Percentiles rank a stretch among this genome's conserved stretches.
Conservation (phyloP, 2,329 filamentous ascomycete species). For the Tolypocladium paradoxum region DNA sequence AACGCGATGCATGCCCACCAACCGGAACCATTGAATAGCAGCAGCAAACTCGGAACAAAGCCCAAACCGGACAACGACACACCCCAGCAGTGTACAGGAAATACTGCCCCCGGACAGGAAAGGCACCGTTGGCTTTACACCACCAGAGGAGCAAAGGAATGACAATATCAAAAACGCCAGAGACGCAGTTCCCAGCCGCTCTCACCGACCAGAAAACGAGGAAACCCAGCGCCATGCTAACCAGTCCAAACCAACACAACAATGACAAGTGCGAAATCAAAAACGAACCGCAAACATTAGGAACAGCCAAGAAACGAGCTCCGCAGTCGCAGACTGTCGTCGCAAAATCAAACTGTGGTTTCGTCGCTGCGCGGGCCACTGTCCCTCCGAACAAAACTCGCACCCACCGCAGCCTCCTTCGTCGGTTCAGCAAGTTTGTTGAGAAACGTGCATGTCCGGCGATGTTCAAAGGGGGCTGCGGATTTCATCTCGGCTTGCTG, state of each 20-base stretch:
- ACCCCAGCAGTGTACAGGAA: background rate
- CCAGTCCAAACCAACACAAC: conserved; percentile 6
- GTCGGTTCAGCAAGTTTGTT: background rate
- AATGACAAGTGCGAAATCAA: conserved; percentile 2
- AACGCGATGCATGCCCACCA: background rate
- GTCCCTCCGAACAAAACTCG: background rate
- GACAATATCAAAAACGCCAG: conserved; percentile 5
- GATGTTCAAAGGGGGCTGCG: background rate
- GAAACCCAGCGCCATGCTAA: conserved; percentile 16
- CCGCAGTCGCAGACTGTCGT: background rate
- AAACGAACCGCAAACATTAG: background rate
- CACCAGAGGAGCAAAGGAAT: background rate
- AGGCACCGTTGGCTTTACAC: background rate
- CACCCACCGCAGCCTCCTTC: background rate
- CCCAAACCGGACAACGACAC: too few species aligned
- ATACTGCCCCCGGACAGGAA: background rate
- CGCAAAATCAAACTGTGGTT: too few species aligned
- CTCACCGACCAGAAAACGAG: conserved; percentile 25
- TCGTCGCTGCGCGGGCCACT: background rate
- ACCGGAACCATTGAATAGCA: background rate
- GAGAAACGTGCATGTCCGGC: background rate
- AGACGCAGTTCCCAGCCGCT: conserved; percentile 21
- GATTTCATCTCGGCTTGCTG: background rate
- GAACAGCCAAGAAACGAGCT: background rate
- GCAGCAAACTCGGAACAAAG: background rate